A percentile compares a stretch with the other conserved stretches of the same genome.
Conservation (phyloP, 2,329 filamentous ascomycete species). For the Lecanicillium sp. region DNA sequence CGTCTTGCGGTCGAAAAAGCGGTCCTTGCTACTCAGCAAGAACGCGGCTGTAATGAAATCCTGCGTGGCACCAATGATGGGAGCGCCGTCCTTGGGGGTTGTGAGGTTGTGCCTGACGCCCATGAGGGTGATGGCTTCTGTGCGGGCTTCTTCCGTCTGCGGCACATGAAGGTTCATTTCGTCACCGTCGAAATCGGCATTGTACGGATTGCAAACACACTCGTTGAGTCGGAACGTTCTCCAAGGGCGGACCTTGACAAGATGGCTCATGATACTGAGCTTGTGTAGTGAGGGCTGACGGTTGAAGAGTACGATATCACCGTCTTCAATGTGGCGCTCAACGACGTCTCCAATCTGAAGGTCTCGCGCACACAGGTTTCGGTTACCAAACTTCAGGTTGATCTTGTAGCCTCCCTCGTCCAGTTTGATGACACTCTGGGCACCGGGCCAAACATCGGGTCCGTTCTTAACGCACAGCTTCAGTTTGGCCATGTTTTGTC, state of each 20-base stretch:
- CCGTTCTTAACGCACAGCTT: constrained; percentile 69
- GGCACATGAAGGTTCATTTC: constrained; percentile 99
- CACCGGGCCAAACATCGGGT: constrained; percentile 75
- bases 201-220: constrained; percentile 97
- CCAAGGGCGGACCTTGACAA: constrained; percentile 88
- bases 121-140: constrained; percentile 95
- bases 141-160: constrained; percentile 92
- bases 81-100: constrained; percentile 95
- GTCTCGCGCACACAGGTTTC: constrained; percentile 63
- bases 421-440: constrained; percentile 73
- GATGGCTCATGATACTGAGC: constrained; percentile 95
- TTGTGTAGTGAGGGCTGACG: constrained; percentile 97
- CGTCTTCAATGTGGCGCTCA: constrained; percentile 89
- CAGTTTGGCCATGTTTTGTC: constrained; percentile 80
- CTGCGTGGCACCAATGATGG: constrained; percentile 97
- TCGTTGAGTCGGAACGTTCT: constrained; percentile 95
- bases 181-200: constrained; percentile 97
- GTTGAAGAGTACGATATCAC: constrained; percentile 95
- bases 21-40: constrained; percentile 83
- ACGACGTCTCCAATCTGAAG: constrained; percentile 82
- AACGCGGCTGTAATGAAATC: constrained; percentile 98
- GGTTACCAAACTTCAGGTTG: constrained; percentile 68
- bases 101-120: constrained; percentile 94
- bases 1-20: constrained; percentile 81
- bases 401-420: constrained; percentile 62